Conservation (phyloP, 1,284 basidiomycete species). For the Retiboletus flavoniger region DNA sequence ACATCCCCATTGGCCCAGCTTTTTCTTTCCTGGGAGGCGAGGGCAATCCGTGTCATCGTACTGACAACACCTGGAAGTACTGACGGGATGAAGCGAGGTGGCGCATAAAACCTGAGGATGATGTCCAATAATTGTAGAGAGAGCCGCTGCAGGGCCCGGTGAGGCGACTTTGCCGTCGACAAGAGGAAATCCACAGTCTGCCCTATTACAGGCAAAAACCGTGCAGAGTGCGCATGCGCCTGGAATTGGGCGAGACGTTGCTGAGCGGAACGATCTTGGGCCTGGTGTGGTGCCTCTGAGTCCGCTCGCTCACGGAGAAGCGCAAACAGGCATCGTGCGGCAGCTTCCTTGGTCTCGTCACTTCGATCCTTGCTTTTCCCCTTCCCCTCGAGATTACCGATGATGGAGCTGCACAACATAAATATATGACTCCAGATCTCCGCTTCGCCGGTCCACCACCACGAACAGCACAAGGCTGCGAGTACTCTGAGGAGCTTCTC, state of each 20-base stretch:
- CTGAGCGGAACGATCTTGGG: constrained; percentile 25
- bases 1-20: constrained; percentile 65
- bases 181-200: constrained; percentile 78
- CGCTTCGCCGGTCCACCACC: constrained; percentile 76
- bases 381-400: constrained; percentile 61
- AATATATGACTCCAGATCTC: constrained; percentile 82
- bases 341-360: constrained; percentile 76
- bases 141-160: constrained; percentile 58
- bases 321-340: constrained; percentile 53
- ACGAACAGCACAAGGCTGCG: constrained; percentile 57
- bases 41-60: constrained; percentile 64
- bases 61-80: constrained; percentile 83
- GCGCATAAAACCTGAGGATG: constrained; percentile 62
- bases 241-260: constrained; percentile 46
- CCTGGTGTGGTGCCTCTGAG: constrained; percentile 38
- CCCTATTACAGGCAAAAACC: constrained; percentile 77
- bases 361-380: constrained; percentile 61
- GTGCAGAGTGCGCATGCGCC: constrained; percentile 45
- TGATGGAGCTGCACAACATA: constrained; percentile 70
- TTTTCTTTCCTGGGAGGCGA: constrained; percentile 52
- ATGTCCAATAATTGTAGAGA: constrained; percentile 62
- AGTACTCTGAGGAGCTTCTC: constrained; percentile 72
- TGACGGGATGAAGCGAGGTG: constrained; percentile 62
- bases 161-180: constrained; percentile 50
- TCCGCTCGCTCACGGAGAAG: constrained; percentile 52